Conservation (phyloP, 768 basidiomycete genomes). For the Macrolepiota dolichaula region DNA sequence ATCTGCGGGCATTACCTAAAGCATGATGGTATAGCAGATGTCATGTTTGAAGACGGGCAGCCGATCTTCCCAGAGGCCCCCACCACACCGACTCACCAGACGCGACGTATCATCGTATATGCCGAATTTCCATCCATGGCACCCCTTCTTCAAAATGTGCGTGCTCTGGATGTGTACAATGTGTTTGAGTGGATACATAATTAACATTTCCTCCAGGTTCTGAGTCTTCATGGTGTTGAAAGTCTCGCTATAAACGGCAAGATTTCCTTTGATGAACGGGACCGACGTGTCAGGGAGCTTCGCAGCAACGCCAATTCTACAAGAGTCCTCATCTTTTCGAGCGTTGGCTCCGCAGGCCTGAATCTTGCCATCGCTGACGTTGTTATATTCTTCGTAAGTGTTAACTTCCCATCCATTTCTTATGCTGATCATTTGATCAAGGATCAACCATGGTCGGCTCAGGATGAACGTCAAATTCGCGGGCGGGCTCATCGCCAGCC, state of each 20-base stretch:
- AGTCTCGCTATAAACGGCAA: not conserved
- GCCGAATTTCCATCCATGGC: not conserved
- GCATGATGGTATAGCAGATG: not conserved
- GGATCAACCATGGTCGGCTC: not conserved
- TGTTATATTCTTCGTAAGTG: not conserved
- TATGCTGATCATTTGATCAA: not conserved
- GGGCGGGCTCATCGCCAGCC: slow-evolving; percentile 24
- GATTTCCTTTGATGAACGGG: not conserved
- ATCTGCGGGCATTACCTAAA: not conserved
- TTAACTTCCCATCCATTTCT: not conserved
- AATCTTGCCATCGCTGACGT: not conserved
- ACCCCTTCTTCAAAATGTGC: not conserved
- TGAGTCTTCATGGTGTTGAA: not conserved
- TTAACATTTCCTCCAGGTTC: not conserved
- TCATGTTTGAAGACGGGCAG: not conserved
- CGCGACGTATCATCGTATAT: not conserved
- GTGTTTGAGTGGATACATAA: too few relatives aligned
- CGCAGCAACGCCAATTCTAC: not conserved
- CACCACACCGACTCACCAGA: not conserved
- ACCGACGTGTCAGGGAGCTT: not conserved
- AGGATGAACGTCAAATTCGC: slow-evolving; percentile 14
- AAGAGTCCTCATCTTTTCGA: not conserved
- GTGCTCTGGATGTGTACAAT: too few relatives aligned
- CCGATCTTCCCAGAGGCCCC: not conserved
- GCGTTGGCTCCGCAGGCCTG: not conserved